Percentiles rank a stretch among this genome's conserved stretches.
phyloP scores from a whole-genome alignment of 2,329 filamentous ascomycete species.

The Penicillium sp. region DNA sequence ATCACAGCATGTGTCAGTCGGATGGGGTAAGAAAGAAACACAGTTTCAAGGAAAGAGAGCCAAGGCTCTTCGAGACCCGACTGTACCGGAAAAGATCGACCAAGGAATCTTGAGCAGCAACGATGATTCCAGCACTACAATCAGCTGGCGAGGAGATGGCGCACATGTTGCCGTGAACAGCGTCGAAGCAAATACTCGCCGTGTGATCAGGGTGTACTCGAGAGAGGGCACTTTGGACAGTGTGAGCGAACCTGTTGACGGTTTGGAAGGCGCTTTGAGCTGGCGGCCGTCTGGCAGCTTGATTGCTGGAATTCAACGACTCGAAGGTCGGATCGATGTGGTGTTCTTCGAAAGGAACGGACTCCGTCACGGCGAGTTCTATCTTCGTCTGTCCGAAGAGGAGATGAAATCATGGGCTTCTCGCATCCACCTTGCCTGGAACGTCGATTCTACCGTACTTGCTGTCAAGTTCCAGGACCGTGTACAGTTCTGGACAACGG shows the following conservation, averaged over 20 bases:
- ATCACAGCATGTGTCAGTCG: constrained; percentile 94
- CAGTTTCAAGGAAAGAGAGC: constrained; percentile 94
- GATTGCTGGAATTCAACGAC: constrained; percentile 78
- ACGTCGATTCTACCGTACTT: constrained; percentile 85
- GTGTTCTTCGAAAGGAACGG: constrained; percentile 97
- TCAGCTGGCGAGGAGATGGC: constrained; percentile 94
- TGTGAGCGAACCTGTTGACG: constrained; percentile 91
- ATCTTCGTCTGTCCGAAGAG: constrained; percentile 65
- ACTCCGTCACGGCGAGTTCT: constrained; percentile 92
- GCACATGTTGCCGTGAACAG: constrained; percentile 85
- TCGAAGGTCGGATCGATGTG: constrained; percentile 70
- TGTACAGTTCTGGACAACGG: constrained; percentile 93
- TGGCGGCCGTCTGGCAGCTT: constrained; percentile 92
- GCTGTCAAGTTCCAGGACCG: constrained; percentile 73
- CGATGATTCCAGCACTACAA: constrained; percentile 70
- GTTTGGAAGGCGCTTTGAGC: constrained; percentile 80
- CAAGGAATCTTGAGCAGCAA: constrained; percentile 70
- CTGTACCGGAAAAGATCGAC: constrained; percentile 88
- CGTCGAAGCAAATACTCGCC: constrained; percentile 66
- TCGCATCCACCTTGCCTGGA: constrained; percentile 75
- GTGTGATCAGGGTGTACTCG: constrained; percentile 85
- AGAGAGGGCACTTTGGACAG: constrained; percentile 88
- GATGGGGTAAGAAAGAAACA: constrained; percentile 97
- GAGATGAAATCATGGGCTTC: constrained; percentile 57
- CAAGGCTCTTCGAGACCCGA: constrained; percentile 83